Conservation (phyloP, 2,329 filamentous ascomycete species). For the Bipolaris zeicola region DNA sequence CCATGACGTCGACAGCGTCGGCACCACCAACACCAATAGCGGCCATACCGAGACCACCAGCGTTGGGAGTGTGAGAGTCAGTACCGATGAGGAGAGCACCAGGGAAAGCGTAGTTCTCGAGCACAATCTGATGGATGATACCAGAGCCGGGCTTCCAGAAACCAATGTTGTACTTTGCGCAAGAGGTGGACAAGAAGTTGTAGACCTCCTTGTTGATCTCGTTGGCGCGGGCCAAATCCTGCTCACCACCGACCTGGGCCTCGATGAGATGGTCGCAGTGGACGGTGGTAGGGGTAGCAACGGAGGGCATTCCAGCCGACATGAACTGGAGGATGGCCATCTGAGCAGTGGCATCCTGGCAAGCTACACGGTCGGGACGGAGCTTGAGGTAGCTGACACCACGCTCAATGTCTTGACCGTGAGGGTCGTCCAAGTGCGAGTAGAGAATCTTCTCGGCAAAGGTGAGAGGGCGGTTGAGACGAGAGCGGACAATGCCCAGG, state of each 20-base stretch:
- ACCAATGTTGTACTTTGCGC: constrained; percentile 99
- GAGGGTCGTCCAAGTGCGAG: constrained; percentile 96
- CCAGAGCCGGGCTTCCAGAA: constrained; percentile 99
- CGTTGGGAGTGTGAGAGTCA: constrained; percentile 97
- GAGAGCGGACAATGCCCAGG: constrained; percentile 83
- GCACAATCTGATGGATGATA: constrained; percentile 98
- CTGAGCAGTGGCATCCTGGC: constrained; percentile 98
- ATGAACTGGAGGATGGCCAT: constrained; percentile 99
- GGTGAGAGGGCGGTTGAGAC: constrained; percentile 91
- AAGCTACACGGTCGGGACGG: constrained; percentile 95
- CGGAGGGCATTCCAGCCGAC: constrained; percentile 94
- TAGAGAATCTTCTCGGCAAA: constrained; percentile 99
- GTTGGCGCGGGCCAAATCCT: constrained; percentile 90
- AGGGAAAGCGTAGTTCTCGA: constrained; percentile 99
- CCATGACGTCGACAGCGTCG: constrained; percentile 98
- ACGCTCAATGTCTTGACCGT: constrained; percentile 94
- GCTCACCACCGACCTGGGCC: constrained; percentile 87
- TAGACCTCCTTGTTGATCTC: constrained; percentile 99
- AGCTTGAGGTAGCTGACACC: constrained; percentile 96
- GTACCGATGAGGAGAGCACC: constrained; percentile 97
- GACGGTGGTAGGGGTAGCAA: constrained; percentile 92
- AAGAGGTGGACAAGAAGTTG: constrained; percentile 91
- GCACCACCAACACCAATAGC: constrained; percentile 97
- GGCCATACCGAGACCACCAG: constrained; percentile 91
- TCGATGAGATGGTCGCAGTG: constrained; percentile 99